A percentile compares a stretch with the other conserved stretches of the same genome.
Conservation (phyloP, 2,329 filamentous ascomycete genomes). For the Plectosphaerella plurivora region DNA sequence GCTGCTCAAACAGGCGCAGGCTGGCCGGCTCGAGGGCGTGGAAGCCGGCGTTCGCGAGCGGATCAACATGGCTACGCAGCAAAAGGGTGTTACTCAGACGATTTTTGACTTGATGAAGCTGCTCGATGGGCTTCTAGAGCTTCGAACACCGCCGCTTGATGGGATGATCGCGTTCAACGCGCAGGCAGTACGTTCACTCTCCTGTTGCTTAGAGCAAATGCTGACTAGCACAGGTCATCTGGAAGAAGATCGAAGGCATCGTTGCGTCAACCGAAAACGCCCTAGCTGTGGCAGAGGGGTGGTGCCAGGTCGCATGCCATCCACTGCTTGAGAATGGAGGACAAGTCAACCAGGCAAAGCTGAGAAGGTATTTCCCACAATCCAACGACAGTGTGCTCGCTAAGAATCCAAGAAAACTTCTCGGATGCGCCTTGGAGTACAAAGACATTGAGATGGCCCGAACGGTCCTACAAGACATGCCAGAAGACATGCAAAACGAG, state of each 20-base stretch:
- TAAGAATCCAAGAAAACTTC: slow-evolving; percentile 56
- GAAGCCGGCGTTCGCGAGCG: slow-evolving; percentile 54
- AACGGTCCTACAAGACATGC: slow-evolving; percentile 54
- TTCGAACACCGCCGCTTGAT: slow-evolving; percentile 38
- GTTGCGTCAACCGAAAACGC: slow-evolving; percentile 23
- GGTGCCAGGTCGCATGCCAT: slow-evolving; percentile 69
- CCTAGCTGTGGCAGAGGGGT: slow-evolving; percentile 51
- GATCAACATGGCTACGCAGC: slow-evolving; percentile 58
- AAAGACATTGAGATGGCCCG: slow-evolving; percentile 51
- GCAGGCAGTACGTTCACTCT: slow-evolving; percentile 51
- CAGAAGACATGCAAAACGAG: slow-evolving; percentile 52
- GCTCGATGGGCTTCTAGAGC: background rate
- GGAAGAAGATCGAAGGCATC: slow-evolving; percentile 69
- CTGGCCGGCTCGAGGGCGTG: background rate
- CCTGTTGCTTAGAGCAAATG: background rate
- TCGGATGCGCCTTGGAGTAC: slow-evolving; percentile 62
- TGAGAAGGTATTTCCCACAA: slow-evolving; percentile 50
- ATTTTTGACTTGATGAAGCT: slow-evolving; percentile 11
- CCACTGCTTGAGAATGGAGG: slow-evolving; percentile 62
- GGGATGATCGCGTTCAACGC: slow-evolving; percentile 60
- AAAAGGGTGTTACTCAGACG: slow-evolving; percentile 23
- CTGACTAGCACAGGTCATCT: slow-evolving; percentile 61
- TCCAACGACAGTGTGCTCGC: background rate
- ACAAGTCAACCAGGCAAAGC: slow-evolving; percentile 61
- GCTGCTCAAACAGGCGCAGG: slow-evolving; percentile 30